A percentile compares a stretch with the other conserved stretches of the same genome.
Conservation (phyloP, 495 filamentous ascomycete genomes). For the Xylaria intraflava region DNA sequence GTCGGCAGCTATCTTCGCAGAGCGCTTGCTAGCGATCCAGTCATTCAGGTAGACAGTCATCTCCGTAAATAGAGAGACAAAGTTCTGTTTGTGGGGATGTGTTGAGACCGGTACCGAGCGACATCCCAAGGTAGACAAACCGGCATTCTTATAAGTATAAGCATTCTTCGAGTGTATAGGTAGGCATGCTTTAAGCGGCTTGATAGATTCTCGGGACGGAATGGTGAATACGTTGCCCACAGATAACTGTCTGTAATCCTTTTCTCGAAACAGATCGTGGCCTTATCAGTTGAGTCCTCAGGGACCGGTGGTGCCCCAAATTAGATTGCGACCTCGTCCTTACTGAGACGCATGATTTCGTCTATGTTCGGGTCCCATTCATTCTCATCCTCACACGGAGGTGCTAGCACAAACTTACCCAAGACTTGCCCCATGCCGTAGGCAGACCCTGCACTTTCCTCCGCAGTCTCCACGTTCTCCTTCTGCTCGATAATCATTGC, state of each 20-base stretch:
- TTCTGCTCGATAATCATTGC: constrained; percentile 41
- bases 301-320: not conserved
- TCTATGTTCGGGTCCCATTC: constrained; percentile 33
- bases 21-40: not conserved
- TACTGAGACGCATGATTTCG: constrained; percentile 10
- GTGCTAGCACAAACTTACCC: constrained; percentile 52
- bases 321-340: not conserved
- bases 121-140: no score
- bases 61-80: not conserved
- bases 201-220: no score
- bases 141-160: no score
- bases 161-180: not conserved
- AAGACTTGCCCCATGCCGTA: constrained; percentile 52
- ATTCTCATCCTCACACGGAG: constrained; percentile 45
- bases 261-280: not conserved
- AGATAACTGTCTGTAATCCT: no score
- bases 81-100: not conserved
- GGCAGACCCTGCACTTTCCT: constrained; percentile 36
- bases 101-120: not conserved
- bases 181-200: not conserved
- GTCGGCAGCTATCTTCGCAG: not conserved
- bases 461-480: constrained; percentile 34
- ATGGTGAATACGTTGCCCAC: no score
- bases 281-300: not conserved
- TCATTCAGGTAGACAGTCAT: not conserved